phyloP scores from a whole-genome alignment of 257 asterid genomes.

The Solanum ossicruentum region DNA sequence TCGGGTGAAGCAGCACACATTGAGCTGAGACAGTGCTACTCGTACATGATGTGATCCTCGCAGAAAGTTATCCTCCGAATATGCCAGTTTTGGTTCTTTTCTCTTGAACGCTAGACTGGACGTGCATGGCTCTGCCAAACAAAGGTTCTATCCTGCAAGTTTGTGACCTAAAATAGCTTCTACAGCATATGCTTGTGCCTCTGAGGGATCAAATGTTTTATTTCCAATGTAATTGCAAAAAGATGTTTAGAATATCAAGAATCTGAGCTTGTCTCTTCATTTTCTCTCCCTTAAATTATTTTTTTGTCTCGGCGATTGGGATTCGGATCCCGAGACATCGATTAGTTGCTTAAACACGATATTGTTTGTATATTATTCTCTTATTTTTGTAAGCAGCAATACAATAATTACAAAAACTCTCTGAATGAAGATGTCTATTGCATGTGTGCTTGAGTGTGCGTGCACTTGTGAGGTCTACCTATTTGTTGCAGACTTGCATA shows the following conservation, averaged over 20 bases:
- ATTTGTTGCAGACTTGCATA: background rate
- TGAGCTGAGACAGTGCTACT: background rate
- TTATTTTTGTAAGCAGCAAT: background rate
- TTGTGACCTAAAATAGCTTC: background rate
- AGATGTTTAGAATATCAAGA: background rate
- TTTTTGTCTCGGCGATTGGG: background rate
- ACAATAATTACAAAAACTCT: background rate
- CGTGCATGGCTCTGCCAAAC: background rate
- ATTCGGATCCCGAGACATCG: background rate
- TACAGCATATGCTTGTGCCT: background rate
- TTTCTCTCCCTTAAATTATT: background rate
- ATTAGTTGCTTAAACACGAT: background rate
- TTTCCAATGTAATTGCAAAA: background rate
- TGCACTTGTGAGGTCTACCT: background rate
- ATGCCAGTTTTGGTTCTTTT: background rate
- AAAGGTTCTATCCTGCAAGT: background rate
- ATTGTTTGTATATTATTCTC: background rate
- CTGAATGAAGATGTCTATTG: background rate
- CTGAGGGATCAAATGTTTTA: background rate
- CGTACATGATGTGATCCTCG: background rate
- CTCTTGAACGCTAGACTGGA: background rate
- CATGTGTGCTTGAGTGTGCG: background rate
- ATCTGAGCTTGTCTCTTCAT: background rate
- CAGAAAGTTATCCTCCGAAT: background rate
- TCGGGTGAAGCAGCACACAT: slow-evolving; percentile 14